These are phyloP conservation scores for Daldinia sp. DNA, from an alignment of 2,329 filamentous ascomycete genomes.

Conservation along the genomic window DNA sequence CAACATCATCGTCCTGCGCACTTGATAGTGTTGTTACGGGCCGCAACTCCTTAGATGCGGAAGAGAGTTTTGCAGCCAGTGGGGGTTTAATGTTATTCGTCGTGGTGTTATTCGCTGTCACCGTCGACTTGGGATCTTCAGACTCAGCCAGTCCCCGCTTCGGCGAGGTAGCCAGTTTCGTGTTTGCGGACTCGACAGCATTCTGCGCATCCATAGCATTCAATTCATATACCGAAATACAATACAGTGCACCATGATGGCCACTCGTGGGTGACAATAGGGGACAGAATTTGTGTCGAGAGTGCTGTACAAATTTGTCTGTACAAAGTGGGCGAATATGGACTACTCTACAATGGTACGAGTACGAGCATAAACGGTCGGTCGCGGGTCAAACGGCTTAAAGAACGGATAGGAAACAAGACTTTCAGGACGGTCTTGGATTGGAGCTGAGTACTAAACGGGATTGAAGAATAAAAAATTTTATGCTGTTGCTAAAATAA, in stretches of 20 bases:
- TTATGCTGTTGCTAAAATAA: constrained; percentile 34
- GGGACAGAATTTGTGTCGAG: constrained; percentile 33
- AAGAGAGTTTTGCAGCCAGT: constrained; percentile 39
- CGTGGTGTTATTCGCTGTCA: constrained; percentile 37
- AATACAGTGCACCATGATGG: constrained; percentile 68
- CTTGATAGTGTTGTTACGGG: constrained; percentile 43
- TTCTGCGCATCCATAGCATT: constrained; percentile 75
- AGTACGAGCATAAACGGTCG: constrained; percentile 32
- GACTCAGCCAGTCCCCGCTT: constrained; percentile 53
- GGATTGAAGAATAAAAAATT: constrained; percentile 20
- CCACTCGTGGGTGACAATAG: constrained; percentile 51
- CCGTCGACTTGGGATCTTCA: constrained; percentile 47
- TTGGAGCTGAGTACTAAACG: constrained; percentile 8
- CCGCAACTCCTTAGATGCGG: constrained; percentile 45
- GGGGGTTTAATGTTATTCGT: constrained; percentile 37
- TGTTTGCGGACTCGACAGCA: constrained; percentile 69
- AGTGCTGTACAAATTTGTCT: constrained; percentile 27
- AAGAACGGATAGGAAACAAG: constrained; percentile 1
- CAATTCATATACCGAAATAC: constrained; percentile 58
- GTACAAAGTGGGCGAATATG: constrained; percentile 22
- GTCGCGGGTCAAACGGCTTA: constrained; percentile 30
- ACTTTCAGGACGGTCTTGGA: constrained; percentile 9
- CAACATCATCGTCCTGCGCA: constrained; percentile 53
- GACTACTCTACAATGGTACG: constrained; percentile 28
- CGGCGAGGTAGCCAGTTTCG: constrained; percentile 65